phyloP scores from a whole-genome alignment of 2,329 filamentous ascomycete species.

The Lomentospora prolificans region DNA sequence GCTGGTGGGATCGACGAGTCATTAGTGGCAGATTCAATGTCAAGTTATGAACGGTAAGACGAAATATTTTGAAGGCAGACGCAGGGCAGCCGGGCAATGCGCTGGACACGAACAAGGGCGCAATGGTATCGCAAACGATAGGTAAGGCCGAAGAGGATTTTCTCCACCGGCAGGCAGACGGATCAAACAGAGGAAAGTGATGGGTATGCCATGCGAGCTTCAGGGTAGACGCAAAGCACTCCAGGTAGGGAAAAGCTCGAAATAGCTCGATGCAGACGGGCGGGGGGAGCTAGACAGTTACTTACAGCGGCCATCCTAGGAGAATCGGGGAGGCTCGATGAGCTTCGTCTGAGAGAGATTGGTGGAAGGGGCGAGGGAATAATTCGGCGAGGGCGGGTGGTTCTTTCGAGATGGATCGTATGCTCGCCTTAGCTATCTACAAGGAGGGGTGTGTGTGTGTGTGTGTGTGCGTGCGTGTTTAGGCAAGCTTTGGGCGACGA shows the following conservation, averaged over 20 bases:
- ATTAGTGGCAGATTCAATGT: background rate
- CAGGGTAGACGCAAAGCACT: too few species aligned
- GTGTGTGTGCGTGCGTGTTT: too few species aligned
- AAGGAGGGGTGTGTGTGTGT: background rate
- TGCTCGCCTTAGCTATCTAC: background rate
- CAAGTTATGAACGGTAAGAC: background rate
- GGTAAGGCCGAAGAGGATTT: background rate
- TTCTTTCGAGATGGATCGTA: background rate
- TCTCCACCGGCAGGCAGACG: background rate
- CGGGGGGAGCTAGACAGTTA: background rate
- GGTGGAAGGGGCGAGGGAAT: background rate
- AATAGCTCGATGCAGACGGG: background rate
- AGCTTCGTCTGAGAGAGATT: background rate
- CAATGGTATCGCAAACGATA: background rate
- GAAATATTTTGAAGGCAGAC: background rate
- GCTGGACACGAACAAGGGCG: background rate
- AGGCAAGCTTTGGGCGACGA: background rate
- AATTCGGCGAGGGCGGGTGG: background rate
- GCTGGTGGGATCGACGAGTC: slow-evolving; percentile 17
- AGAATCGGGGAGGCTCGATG: background rate
- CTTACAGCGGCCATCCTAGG: slow-evolving; percentile 8
- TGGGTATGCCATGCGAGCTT: too few species aligned
- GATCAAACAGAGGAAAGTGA: background rate
- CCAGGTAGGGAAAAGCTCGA: background rate
- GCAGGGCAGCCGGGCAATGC: background rate